Percentiles rank a stretch among this genome's conserved stretches.
These are phyloP conservation scores for Thalassiosira hispida DNA, from an alignment of 352 stramenopile genomes.

Conservation along the genomic window DNA sequence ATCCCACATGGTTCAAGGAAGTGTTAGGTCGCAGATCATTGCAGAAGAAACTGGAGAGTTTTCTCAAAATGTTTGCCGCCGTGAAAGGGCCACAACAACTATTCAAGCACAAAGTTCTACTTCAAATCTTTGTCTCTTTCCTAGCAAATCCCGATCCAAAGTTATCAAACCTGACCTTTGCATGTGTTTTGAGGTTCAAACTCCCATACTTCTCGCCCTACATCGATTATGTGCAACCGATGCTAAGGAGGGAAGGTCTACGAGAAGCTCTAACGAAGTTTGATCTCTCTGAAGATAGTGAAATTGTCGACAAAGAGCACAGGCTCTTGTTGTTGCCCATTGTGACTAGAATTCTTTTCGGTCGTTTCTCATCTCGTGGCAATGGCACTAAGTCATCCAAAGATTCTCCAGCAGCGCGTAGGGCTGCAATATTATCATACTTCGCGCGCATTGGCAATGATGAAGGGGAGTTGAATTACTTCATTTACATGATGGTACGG, in stretches of 20 bases:
- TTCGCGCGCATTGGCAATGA: conserved; percentile 71
- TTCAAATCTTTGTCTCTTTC: conserved; percentile 73
- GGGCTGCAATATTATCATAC: conserved; percentile 83
- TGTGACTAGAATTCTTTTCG: conserved; percentile 84
- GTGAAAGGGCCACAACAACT: conserved; percentile 83
- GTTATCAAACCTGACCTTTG: conserved; percentile 72
- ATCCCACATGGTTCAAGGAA: conserved; percentile 44
- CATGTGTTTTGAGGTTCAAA: conserved; percentile 80
- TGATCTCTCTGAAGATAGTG: conserved; percentile 58
- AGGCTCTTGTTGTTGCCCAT: conserved; percentile 69
- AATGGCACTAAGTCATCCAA: conserved; percentile 71
- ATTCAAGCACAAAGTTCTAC: conserved; percentile 73
- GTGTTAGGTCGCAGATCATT: conserved; percentile 61
- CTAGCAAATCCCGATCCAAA: conserved; percentile 73
- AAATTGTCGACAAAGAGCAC: conserved; percentile 69
- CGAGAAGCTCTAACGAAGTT: conserved; percentile 80
- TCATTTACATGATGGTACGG: conserved; percentile 83
- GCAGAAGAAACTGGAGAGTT: conserved; percentile 70
- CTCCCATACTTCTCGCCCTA: conserved; percentile 74
- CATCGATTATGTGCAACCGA: conserved; percentile 60
- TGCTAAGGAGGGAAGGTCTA: conserved; percentile 77
- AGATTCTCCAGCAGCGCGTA: conserved; percentile 73
- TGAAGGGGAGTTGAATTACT: conserved; percentile 75
- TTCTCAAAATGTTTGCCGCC: conserved; percentile 80
- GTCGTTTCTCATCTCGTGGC: conserved; percentile 66